Base-by-base conservation (phyloP, 2,329 filamentous ascomycete species). In the Fusarium duplospermum region DNA sequence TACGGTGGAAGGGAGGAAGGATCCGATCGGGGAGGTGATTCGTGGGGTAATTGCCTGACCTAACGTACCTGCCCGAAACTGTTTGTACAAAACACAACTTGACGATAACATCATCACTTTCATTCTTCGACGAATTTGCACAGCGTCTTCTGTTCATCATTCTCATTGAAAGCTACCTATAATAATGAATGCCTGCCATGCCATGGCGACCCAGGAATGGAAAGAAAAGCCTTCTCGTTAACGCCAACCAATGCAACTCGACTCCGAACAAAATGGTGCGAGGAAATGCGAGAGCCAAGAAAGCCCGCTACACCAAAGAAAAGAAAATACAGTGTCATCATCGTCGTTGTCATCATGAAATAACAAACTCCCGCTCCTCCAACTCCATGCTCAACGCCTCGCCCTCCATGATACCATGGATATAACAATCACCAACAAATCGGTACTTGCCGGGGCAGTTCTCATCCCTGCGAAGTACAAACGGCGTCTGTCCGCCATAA, bases 1-100 rank as follows among this genome's bases (percentile, higher is more conserved):
- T 96, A 72, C 86, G 94, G 77, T 95, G 93, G 94, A 95, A 94
- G 86, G 85, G 78, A 35, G 72, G 76, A 68, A 78, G 31, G 47
- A 72, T 58, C 8, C 54, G 69, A 6, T 24, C 63, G 3, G 42
- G 69, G 16, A 77, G 65, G 36, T 76, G 69, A 64, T n/a, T 33
- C 47, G 29, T n/a, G 6, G 33, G 31, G 52, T 57, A 57, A 22
- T 35, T 22, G 11, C 18, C 29, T 33, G 31, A 56, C 27, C 14
- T 50, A 8, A 16, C 10, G 7, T 2, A 20, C 20, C n/a, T 20
- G 52, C 40, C 42, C 8, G 4, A 47, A 24, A n/a, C 4, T 47
- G 22, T 47, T 33, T 9, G 56, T 58, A 38, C 20, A 40, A 27
- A 33, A 16, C 11, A 14, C 35, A 36, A 38, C 56, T 38, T 58